Conservation (phyloP, 805 yeast species). For the Kregervanrija fluxuum region DNA sequence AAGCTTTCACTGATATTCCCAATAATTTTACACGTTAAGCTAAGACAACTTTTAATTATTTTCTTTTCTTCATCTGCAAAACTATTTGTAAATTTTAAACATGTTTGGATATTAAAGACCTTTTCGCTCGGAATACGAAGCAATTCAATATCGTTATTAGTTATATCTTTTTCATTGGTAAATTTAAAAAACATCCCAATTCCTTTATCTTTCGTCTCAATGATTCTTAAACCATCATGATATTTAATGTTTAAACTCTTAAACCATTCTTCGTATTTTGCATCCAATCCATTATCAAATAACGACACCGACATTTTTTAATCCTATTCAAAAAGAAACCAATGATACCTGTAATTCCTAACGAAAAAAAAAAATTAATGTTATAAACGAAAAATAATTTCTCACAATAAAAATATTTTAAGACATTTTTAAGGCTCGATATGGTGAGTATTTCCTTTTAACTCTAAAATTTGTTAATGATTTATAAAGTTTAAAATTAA, state of each 20-base stretch:
- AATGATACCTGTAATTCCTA: no score
- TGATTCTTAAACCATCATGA: constrained; percentile 10
- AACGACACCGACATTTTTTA: no score
- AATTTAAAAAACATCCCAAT: constrained; percentile 28
- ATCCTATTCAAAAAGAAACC: no score
- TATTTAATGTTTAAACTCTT: constrained; percentile 4
- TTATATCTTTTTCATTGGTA: neutral
- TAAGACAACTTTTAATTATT: constrained; percentile 15
- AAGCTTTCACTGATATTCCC: constrained; percentile 18
- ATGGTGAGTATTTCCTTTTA: no score
- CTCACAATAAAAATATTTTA: no score
- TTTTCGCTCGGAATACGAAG: constrained; percentile 31
- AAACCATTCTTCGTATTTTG: constrained; percentile 10
- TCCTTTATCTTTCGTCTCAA: constrained; percentile 19
- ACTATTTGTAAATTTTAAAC: constrained; percentile 12
- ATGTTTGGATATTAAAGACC: constrained; percentile 28
- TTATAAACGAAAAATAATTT: no score
- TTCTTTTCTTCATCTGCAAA: constrained; percentile 14
- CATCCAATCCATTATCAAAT: no score
- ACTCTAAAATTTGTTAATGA: no score
- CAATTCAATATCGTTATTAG: constrained; percentile 21
- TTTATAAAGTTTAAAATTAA: no score
- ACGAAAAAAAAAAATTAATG: no score
- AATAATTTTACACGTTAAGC: constrained; percentile 8
- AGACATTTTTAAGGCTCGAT: no score